A percentile compares a stretch with the other conserved stretches of the same genome.
Conservation (phyloP, 306 rosid genomes). For the Notholithocarpus densiflorus region DNA sequence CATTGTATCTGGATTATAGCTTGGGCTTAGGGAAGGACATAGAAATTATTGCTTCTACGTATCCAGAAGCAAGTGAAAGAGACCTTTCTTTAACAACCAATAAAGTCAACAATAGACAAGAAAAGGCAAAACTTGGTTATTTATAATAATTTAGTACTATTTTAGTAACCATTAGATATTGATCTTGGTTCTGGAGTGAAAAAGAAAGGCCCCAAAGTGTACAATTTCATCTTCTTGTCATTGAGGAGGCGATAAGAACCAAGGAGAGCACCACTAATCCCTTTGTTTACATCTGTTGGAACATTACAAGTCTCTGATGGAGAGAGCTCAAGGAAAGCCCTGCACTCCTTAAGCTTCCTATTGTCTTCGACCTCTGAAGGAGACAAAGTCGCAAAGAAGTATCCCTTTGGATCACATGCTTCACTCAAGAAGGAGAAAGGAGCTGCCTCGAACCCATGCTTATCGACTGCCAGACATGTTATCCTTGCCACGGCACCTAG, state of each 20-base stretch:
- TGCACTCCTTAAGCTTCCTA: conserved; percentile 35
- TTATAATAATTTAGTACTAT: no score
- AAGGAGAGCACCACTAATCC: conserved; percentile 38
- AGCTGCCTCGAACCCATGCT: conserved; percentile 32
- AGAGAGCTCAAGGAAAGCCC: conserved; percentile 47
- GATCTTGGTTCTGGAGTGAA: conserved; percentile 23
- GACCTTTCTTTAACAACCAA: no score
- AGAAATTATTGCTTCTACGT: no score
- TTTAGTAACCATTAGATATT: conserved; percentile 16
- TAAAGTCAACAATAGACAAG: no score
- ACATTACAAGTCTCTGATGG: conserved; percentile 33
- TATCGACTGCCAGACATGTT: conserved; percentile 38
- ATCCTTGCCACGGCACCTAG: conserved; percentile 51
- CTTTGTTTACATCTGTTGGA: conserved; percentile 46
- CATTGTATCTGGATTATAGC: no score
- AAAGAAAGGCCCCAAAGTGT: conserved; percentile 44
- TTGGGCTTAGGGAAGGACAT: no score
- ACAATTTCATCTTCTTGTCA: conserved; percentile 36
- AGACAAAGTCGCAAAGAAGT: conserved; percentile 50
- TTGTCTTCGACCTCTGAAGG: conserved; percentile 34
- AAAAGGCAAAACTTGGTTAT: no score
- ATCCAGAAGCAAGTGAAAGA: no score
- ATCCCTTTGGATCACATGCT: conserved; percentile 38
- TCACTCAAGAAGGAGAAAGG: conserved; percentile 43
- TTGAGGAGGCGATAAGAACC: conserved; percentile 39